Base-by-base conservation (phyloP, 371 early-diverging fungal genomes). In the Mucor indicus region DNA sequence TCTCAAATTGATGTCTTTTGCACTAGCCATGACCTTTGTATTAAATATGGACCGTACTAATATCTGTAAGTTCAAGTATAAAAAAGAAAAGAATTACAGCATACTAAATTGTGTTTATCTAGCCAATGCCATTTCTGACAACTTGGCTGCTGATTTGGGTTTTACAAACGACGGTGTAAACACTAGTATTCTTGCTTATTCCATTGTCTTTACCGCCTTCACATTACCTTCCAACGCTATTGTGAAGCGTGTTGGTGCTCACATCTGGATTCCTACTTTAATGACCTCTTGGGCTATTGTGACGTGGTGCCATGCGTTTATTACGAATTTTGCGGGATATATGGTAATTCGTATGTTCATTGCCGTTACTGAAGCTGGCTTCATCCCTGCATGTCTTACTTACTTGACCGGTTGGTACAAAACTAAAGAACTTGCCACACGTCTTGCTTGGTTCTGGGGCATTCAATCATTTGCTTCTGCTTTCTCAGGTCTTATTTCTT, bases 321-420 rank as follows among this genome's bases (percentile, higher is more conserved):
- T 42, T 37, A 17, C 20, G 57, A 48, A 70, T 13, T 63, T 55
- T 46, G 20, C 29, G 11, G 55, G 55, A 9, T 67, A 44, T 55
- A 33, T 70, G 21, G 58, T 48, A 17, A 39, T 64, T 33, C 60
- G 65, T 13, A 41, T 60, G 8, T 44, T 68, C 17, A 57, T 67
- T 53, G 72, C 66, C 2, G 36, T 67, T 6, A 68, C 63, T 36
- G 62, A 67, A 58, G 85, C 77, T 21, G 85, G 85, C 1, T 79
- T 77, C 27, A 81, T 85, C 44, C 83, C 85, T 1, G 72, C 79
- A 0, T 74, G 77, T 27, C 50, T 81, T 13, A 60, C 70, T 27
- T 83, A 85, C 46, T 62, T 85, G 8, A 77, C 80, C 0, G 58
- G 67, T 0, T 81, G 72, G 63, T 85, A 85, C 70, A 85, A 78